Evolutionary conservation across 352 stramenopile genomes (phyloP).

Genomic region (Pythium phragmiticola): DNA sequence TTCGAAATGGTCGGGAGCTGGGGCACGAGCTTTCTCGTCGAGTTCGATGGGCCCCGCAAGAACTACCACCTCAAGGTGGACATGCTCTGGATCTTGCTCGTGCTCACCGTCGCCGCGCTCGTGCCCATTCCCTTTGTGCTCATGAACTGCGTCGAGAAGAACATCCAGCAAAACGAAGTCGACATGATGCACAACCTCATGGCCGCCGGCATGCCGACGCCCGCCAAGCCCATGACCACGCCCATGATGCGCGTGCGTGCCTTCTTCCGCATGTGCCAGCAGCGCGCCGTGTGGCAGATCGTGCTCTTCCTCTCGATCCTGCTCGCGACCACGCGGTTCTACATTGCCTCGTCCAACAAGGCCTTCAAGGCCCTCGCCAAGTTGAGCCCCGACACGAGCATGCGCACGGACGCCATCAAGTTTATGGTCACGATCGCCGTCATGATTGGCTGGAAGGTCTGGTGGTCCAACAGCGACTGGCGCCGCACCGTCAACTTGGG

Average conservation of each 20-base stretch:
- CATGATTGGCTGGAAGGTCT: slow-evolving; percentile 58
- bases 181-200: slow-evolving; percentile 29
- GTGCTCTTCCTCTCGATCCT: slow-evolving; percentile 68
- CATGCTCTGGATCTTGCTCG: slow-evolving; percentile 48
- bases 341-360: slow-evolving; percentile 47
- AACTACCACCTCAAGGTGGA: slow-evolving; percentile 56
- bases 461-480: slow-evolving; percentile 40
- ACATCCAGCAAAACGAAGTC: slow-evolving; percentile 31
- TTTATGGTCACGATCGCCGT: slow-evolving; percentile 48
- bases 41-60: slow-evolving; percentile 36
- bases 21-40: slow-evolving; percentile 45
- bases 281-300: slow-evolving; percentile 75
- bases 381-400: slow-evolving; percentile 39
- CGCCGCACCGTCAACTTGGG: slow-evolving; percentile 28
- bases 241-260: slow-evolving; percentile 25
- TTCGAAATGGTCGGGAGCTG: slow-evolving; percentile 53
- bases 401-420: slow-evolving; percentile 46
- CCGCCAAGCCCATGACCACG: slow-evolving; percentile 20
- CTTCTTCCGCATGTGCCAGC: slow-evolving; percentile 71
- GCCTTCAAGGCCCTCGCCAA: slow-evolving; percentile 37
- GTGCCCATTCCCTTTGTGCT: slow-evolving; percentile 62
- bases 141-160: slow-evolving; percentile 58
- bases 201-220: slow-evolving; percentile 16
- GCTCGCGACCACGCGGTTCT: slow-evolving; percentile 52
- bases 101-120: slow-evolving; percentile 50